These are phyloP conservation scores for Daldinia caldariorum DNA, from an alignment of 495 filamentous ascomycete species.

Conservation along the genomic window DNA sequence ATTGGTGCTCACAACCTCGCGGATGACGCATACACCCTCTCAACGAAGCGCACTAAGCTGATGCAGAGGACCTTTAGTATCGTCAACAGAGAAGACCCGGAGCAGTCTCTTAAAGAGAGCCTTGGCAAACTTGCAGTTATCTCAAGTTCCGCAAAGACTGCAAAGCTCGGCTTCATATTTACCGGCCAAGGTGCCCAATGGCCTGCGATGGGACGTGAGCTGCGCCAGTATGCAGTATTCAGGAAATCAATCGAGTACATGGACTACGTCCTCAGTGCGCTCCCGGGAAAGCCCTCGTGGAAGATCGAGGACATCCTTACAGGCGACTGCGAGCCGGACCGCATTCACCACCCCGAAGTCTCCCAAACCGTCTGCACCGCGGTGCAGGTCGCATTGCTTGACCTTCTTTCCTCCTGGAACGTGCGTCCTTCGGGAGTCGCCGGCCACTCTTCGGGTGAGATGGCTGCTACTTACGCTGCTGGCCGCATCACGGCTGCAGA, in stretches of 20 bases:
- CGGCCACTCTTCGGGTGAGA: slow-evolving; percentile 74
- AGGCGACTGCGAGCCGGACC: background rate
- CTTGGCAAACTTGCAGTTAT: background rate
- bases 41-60: slow-evolving; percentile 40
- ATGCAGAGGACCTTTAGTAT: slow-evolving; percentile 43
- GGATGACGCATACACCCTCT: slow-evolving; percentile 53
- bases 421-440: slow-evolving; percentile 60
- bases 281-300: slow-evolving; percentile 5
- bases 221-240: slow-evolving; percentile 33
- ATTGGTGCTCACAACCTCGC: slow-evolving; percentile 36
- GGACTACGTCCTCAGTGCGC: slow-evolving; percentile 1
- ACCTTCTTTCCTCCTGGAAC: slow-evolving; percentile 61
- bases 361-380: slow-evolving; percentile 59
- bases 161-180: slow-evolving; percentile 48
- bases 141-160: slow-evolving; percentile 1
- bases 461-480: slow-evolving; percentile 61
- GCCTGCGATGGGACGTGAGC: slow-evolving; percentile 52
- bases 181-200: slow-evolving; percentile 64
- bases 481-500: slow-evolving; percentile 50
- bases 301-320: slow-evolving; percentile 12
- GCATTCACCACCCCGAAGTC: slow-evolving; percentile 49
- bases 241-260: slow-evolving; percentile 6
- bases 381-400: slow-evolving; percentile 63
- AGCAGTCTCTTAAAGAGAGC: slow-evolving; percentile 15
- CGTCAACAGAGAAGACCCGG: slow-evolving; percentile 28